Evolutionary conservation across 1,284 basidiomycete species (phyloP), one percentile per base, ranked within the genome.

Genomic region (Apiotrichum brassicae): DNA sequence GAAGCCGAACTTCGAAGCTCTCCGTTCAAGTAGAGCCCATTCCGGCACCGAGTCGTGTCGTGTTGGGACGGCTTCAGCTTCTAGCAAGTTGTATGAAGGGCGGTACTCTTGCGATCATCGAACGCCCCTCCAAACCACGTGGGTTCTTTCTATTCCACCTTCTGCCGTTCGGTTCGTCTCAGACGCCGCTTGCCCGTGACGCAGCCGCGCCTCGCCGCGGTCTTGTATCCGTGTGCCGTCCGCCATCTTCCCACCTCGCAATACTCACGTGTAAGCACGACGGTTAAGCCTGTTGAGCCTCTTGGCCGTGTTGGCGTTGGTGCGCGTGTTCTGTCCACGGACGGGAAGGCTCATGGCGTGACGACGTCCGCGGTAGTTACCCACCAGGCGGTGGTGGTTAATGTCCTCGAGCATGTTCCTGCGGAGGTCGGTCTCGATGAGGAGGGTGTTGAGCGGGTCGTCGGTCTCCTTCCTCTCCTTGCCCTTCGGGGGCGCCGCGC

Each of bases 291-390:
- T 56, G 65, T 81, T 81, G 39, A 79, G 62, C 59, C 71, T 76
- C 52, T 71, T 73, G 0, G 78, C 78, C 12, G 78, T 78, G 30
- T 65, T 60, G 2, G 73, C 77, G 53, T 80, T 80, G 7, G 71
- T 76, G 30, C 72, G 71, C 23, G 78, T 81, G 40, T 75, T 68
- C 63, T 81, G 79, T 6, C 79, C 79, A 22, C 78, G 65, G 1
- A 79, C 79, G 1, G 79, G 78, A 20, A 78, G 61, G 18, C 77
- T 75, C 49, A 72, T 70, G 1, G 77, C 76, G 49, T 80, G 78
- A 61, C 72, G 45, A 53, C 75, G 66, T 3, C 79, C 79, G 12
- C 68, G 61, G 54, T 79, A 77, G 13, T 73, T 75, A 4, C 79
- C 79, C 26, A 80, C 73, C 26, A 71, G 68, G 36, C 76, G 63